Evolutionary conservation across 2,329 filamentous ascomycete genomes (phyloP).

Genomic region (Anisogramma anomala): DNA sequence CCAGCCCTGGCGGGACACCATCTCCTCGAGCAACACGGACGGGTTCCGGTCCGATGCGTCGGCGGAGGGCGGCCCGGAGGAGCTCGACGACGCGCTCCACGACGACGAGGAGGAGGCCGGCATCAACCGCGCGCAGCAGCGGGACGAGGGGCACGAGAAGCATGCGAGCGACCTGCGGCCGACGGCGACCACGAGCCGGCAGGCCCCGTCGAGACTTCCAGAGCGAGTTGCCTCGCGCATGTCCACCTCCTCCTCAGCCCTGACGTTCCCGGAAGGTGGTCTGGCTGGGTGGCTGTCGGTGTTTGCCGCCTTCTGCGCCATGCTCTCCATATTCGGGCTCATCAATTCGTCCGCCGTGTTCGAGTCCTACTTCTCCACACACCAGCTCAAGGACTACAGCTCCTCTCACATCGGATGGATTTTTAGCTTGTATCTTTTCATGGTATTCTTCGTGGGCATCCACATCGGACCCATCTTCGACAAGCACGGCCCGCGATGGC

Average conservation of each 20-base stretch:
- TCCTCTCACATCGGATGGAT: conserved; percentile 73
- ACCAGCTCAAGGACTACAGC: conserved; percentile 59
- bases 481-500: conserved; percentile 53
- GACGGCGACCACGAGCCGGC: neutral
- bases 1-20: conserved; percentile 14
- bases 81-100: conserved; percentile 12
- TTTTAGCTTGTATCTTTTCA: conserved; percentile 68
- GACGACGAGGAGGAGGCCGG: conserved; percentile 9
- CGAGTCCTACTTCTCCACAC: conserved; percentile 60
- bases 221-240: conserved; percentile 12
- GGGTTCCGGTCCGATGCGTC: conserved; percentile 10
- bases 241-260: conserved; percentile 13
- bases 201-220: conserved; percentile 4
- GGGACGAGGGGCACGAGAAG: neutral
- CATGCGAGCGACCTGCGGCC: neutral
- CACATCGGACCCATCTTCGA: conserved; percentile 79
- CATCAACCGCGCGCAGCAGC: conserved; percentile 8
- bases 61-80: conserved; percentile 12
- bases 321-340: conserved; percentile 59
- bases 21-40: conserved; percentile 5
- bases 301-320: conserved; percentile 61
- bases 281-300: conserved; percentile 63
- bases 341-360: conserved; percentile 68
- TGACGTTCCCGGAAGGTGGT: conserved; percentile 63
- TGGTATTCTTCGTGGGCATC: conserved; percentile 71